Conservation (phyloP, 2,329 filamentous ascomycete genomes). For the Calonectria henricotiae region DNA sequence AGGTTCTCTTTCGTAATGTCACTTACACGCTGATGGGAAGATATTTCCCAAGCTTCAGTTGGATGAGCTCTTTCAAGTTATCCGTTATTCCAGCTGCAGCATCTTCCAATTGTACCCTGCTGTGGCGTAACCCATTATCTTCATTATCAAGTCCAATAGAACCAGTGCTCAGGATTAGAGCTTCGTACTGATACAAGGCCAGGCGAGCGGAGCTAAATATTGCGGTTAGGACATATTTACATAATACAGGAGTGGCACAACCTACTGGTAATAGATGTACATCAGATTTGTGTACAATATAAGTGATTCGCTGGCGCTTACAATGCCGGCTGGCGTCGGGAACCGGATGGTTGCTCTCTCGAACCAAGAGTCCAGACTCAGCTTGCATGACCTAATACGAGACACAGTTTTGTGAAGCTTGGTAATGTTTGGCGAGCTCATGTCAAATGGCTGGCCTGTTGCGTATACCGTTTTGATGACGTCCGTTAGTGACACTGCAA, state of each 20-base stretch:
- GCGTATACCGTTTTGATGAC: slow-evolving; percentile 39
- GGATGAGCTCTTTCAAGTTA: slow-evolving; percentile 38
- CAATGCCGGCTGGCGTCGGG: slow-evolving; percentile 34
- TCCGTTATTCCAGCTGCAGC: slow-evolving; percentile 32
- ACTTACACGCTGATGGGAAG: slow-evolving; percentile 43
- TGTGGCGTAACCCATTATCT: slow-evolving; percentile 11
- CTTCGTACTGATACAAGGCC: slow-evolving; percentile 38
- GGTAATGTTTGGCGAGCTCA: not conserved
- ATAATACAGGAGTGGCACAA: not conserved
- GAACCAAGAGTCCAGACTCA: slow-evolving; percentile 21
- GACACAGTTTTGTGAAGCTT: slow-evolving; percentile 7
- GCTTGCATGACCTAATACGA: slow-evolving; percentile 29
- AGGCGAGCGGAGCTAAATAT: slow-evolving; percentile 35
- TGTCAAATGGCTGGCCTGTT: slow-evolving; percentile 13
- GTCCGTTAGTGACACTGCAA: slow-evolving; percentile 38
- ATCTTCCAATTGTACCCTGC: slow-evolving; percentile 29
- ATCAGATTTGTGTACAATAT: slow-evolving; percentile 37
- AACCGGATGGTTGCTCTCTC: slow-evolving; percentile 28
- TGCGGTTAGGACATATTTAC: not conserved
- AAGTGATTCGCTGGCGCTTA: slow-evolving; percentile 24
- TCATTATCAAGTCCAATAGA: not conserved
- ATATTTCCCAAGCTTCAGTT: slow-evolving; percentile 35
- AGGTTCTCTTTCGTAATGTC: no score
- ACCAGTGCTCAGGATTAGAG: slow-evolving; percentile 32
- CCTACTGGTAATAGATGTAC: slow-evolving; percentile 44